Evolutionary conservation across 345 rosid genomes (phyloP), one percentile per base, ranked within the genome.

Genomic region (Luvunga scandens): DNA sequence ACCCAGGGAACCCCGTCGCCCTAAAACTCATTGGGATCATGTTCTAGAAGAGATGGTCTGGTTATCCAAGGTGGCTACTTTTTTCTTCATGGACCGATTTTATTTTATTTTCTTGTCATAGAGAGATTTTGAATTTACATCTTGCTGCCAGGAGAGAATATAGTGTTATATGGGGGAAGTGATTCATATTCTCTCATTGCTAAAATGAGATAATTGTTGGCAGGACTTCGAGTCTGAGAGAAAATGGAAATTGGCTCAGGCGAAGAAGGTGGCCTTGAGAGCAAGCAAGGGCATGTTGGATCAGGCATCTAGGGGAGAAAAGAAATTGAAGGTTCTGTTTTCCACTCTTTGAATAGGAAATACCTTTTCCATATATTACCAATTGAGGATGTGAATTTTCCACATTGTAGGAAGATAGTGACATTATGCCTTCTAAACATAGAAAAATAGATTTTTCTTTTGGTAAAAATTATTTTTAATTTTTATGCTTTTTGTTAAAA

Each of bases 221-320:
- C 91, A 97, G 99, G 99, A 97, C 79, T 97, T 97, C 77, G 98
- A 93, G 91, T 87, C 97, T 45, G 99, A 97, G 89, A 90, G 99
- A 86, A 97, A 97, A 82, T 97, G 99, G 99, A 97, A 97, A 86
- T 78, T 97, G 86, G 84, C 91, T 71, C 98, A 91, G 81, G 99
- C 99, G 6, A 97, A 94, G 87, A 97, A 82, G 85, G 98, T 92
- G 84, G 98, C 98, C 79, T 80, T 94, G 84, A 93, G 90, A 81
- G 98, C 99, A 72, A 94, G 98, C 87, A 97, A 90, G 86, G 99
- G 98, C 82, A 91, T 93, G 96, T 5, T 94, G 79, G 99, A 97
- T 87, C 99, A 86, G 71, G 93, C 97, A 69, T 89, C 93, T 70
- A 86, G 97, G 71, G 99, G 91, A 82, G 99, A 94, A 86, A 97